Conservation (phyloP, 306 rosid genomes). For the Cicer pinnatifidum region DNA sequence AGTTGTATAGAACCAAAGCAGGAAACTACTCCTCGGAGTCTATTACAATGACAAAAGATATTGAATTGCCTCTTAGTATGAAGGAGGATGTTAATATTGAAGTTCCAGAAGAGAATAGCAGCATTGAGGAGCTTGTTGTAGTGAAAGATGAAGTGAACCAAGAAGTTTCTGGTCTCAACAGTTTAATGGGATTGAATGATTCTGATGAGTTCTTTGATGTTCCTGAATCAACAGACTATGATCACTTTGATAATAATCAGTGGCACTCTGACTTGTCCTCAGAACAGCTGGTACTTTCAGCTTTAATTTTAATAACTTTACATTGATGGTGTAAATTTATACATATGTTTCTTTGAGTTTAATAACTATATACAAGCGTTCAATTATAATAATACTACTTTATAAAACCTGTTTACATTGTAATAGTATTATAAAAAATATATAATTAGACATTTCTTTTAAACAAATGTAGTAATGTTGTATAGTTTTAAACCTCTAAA, state of each 20-base stretch:
- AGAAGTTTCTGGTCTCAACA: conserved; percentile 51
- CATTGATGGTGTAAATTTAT: no score
- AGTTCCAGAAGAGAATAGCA: conserved; percentile 43
- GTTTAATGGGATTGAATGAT: conserved; percentile 73
- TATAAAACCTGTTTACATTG: no score
- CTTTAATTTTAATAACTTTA: no score
- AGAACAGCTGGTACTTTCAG: conserved; percentile 55
- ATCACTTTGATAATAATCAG: conserved; percentile 55
- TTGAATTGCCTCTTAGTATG: conserved; percentile 46
- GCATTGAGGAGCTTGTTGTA: conserved; percentile 47
- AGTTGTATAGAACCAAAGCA: conserved; percentile 60
- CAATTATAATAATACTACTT: no score
- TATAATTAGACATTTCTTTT: no score
- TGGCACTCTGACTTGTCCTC: conserved; percentile 56
- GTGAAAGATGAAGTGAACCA: conserved; percentile 50
- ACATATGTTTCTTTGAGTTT: no score
- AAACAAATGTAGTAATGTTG: no score
- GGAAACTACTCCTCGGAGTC: conserved; percentile 49
- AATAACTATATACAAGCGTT: no score
- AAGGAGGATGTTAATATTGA: conserved; percentile 54
- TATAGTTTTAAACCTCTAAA: no score
- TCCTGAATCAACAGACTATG: conserved; percentile 68
- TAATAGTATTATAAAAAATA: no score
- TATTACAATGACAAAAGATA: conserved; percentile 48
- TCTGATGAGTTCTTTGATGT: conserved; percentile 92